Conservation (phyloP, 1,284 basidiomycete genomes). For the Sanghuangporus baumii region DNA sequence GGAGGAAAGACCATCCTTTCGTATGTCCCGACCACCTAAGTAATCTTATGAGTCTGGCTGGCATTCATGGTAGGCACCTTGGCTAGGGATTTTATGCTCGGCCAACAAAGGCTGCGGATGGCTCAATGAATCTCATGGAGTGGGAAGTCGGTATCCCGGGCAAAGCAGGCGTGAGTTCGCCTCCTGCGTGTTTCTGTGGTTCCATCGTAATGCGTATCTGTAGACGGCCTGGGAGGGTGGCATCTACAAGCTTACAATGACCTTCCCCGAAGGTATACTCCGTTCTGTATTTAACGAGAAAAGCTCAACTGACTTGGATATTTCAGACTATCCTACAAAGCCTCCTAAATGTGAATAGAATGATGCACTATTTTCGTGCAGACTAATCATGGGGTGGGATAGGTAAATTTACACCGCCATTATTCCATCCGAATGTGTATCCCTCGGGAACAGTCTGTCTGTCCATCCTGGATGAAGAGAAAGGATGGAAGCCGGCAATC, state of each 20-base stretch:
- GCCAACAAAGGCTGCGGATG: constrained; percentile 84
- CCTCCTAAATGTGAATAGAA: constrained; percentile 81
- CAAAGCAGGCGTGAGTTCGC: constrained; percentile 63
- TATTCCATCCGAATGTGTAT: constrained; percentile 99
- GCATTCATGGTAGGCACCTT: constrained; percentile 4
- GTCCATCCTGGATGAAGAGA: constrained; percentile 98
- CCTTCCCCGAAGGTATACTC: constrained; percentile 84
- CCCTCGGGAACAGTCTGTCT: constrained; percentile 98
- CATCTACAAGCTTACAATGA: constrained; percentile 90
- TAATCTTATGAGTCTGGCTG: neutral
- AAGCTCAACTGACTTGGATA: neutral
- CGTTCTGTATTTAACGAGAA: constrained; percentile 9
- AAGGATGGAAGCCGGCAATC: constrained; percentile 98
- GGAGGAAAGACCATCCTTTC: constrained; percentile 98
- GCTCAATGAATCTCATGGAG: constrained; percentile 92
- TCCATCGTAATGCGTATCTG: constrained; percentile 19
- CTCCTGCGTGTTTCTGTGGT: constrained; percentile 12
- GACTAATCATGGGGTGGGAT: constrained; percentile 8
- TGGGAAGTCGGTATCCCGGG: constrained; percentile 99
- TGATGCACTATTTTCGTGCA: neutral
- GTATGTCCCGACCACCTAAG: constrained; percentile 47
- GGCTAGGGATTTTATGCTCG: constrained; percentile 92
- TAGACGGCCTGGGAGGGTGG: constrained; percentile 98
- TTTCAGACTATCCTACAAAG: constrained; percentile 87
- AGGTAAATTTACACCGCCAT: constrained; percentile 96